Base-by-base conservation (phyloP, 768 basidiomycete genomes). In the Podaxis rugospora region DNA sequence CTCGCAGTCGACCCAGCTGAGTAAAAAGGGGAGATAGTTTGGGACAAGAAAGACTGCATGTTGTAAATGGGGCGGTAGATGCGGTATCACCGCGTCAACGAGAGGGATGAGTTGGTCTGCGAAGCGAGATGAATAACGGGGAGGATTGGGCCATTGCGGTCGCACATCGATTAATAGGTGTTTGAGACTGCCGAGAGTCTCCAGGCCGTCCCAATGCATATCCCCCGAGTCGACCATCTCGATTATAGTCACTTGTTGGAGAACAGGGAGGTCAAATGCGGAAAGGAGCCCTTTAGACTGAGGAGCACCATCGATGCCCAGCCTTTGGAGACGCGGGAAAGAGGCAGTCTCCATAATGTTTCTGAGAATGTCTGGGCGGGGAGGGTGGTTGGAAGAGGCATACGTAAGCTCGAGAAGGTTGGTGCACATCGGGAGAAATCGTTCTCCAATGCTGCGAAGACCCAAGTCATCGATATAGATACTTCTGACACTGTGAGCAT, bases 11-110 rank as follows among this genome's bases (percentile, higher is more conserved):
- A 55, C 9, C 53, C 53, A 55, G 39, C 53, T 55, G 4, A 55
- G n/a, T 23, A 55, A 37, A 40, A 55, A 55, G 4, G 53, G 53
- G 39, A 55, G 53, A 14, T 55, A 55, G 23, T 25, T 55, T 40
- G 39, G 53, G 11, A 55, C 53, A n/a, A 55, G 35, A 55, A 55
- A 39, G 36, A 55, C 53, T 25, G 53, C 53, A n/a, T 55, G 53
- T 25, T 36, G 16, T 16, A 55, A 25, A 5, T 23, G 10, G 5
- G 36, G 37, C 16, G 53, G 53, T 25, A 55, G 21, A 5, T 55
- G 36, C 2, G 39, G 53, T 25, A 21, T 14, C 7, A 55, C 23
- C 18, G 53, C 21, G 36, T 42, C 40, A n/a, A 55, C 53, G 13
- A 53, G 11, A 7, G 51, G 51, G 16, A 40, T 25, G 37, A 55